These are phyloP conservation scores for Albifimbria verrucaria DNA, from an alignment of 2,329 filamentous ascomycete species.

Conservation along the genomic window DNA sequence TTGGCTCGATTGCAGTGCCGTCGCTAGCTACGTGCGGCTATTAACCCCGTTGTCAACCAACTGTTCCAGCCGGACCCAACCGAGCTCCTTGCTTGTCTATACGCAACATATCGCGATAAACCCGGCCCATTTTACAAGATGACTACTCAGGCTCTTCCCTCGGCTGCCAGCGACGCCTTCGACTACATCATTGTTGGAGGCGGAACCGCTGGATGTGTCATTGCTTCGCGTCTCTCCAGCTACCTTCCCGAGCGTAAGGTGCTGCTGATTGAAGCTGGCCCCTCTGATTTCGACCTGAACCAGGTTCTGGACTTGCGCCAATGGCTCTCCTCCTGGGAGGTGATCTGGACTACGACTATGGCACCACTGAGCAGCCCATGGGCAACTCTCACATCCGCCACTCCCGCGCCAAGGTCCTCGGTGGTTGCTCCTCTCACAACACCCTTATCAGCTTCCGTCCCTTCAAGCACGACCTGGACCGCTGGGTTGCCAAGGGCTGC, in stretches of 20 bases:
- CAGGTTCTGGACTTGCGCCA: conserved; percentile 82
- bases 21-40: no score
- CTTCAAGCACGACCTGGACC: conserved; percentile 81
- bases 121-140: conserved; percentile 34
- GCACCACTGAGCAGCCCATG: conserved; percentile 84
- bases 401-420: conserved; percentile 87
- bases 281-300: conserved; percentile 85
- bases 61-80: no score
- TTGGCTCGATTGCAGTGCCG: no score
- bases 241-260: conserved; percentile 81
- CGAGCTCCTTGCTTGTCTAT: no score
- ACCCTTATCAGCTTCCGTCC: conserved; percentile 90
- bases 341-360: conserved; percentile 88
- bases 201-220: conserved; percentile 81
- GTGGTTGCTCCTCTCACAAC: conserved; percentile 91
- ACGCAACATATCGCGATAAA: neutral
- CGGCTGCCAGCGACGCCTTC: conserved; percentile 63
- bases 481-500: conserved; percentile 80
- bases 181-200: conserved; percentile 86
- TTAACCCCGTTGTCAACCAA: no score
- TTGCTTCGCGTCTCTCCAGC: conserved; percentile 74
- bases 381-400: conserved; percentile 91
- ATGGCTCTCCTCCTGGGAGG: conserved; percentile 84
- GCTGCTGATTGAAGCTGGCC: conserved; percentile 82
- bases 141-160: conserved; percentile 66